Evolutionary conservation across 2,329 filamentous ascomycete species (phyloP).

Genomic region (Blastomyces gilchristii): DNA sequence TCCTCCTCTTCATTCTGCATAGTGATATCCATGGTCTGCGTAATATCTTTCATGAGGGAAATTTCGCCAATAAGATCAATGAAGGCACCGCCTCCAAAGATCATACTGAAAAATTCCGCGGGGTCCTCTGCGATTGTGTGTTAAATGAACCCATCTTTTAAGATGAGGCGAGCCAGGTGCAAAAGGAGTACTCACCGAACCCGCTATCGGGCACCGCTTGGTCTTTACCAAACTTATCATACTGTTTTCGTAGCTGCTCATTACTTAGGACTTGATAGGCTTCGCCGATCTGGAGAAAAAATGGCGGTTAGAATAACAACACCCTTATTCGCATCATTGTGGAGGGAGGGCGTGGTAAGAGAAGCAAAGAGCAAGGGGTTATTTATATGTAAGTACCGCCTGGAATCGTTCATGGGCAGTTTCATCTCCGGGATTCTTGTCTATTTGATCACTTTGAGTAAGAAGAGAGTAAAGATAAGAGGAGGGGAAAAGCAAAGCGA

Average conservation of each 20-base stretch:
- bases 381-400: slow-evolving; percentile 45
- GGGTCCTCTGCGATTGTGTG: slow-evolving; percentile 56
- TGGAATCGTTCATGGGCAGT: slow-evolving; percentile 92
- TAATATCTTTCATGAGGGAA: slow-evolving; percentile 95
- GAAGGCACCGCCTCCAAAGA: slow-evolving; percentile 95
- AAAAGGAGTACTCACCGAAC: slow-evolving; percentile 50
- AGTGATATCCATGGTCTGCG: slow-evolving; percentile 95
- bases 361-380: background rate
- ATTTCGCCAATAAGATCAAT: slow-evolving; percentile 97
- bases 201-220: slow-evolving; percentile 81
- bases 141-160: slow-evolving; percentile 3
- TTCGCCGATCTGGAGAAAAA: slow-evolving; percentile 48
- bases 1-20: slow-evolving; percentile 70
- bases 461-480: background rate
- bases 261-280: slow-evolving; percentile 75
- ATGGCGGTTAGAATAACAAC: background rate
- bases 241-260: slow-evolving; percentile 73
- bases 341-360: background rate
- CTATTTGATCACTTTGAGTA: slow-evolving; percentile 35
- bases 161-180: background rate
- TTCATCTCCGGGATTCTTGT: slow-evolving; percentile 96
- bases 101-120: slow-evolving; percentile 94
- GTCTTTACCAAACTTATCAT: slow-evolving; percentile 97
- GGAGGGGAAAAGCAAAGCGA: background rate
- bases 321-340: background rate